Base-by-base conservation (phyloP, 1,284 basidiomycete species). In the Tremellales sp. region DNA sequence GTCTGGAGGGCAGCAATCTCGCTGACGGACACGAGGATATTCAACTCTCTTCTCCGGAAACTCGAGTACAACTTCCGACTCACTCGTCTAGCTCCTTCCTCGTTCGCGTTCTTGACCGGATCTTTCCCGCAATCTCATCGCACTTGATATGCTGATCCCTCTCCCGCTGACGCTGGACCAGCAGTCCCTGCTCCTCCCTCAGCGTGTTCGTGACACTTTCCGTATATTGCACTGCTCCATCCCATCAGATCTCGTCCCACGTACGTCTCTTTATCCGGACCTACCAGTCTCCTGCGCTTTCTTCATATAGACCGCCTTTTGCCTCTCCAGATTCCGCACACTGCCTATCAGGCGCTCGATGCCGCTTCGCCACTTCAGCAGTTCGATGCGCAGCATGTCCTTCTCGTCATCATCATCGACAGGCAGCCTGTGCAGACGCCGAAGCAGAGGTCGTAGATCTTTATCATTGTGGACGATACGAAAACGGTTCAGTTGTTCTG, bases 401-500 rank as follows among this genome's bases (percentile, higher is more conserved):
- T 32, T 53, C 43, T 66, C 67, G 12, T 40, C 16, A 18, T 39
- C 48, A 16, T 32, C 36, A 21, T 53, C 54, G 9, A 25, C 38
- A 10, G 62, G 49, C 5, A 67, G 48, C 5, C 57, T 48, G 39
- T 67, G 60, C 21, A 71, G 43, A 2, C 68, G 59, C 4, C 58
- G 58, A 7, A 59, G 36, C 26, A 71, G 52, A 1, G 60, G 48
- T 40, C 62, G 60, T 35, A 65, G 40, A 10, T 70, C 68, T 37
- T 58, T 43, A 40, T 71, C 68, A 12, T 61, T 46, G 49, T 71
- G 67, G 13, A 61, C 57, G 14, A 71, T 54, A 9, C 68, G 61
- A 42, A 52, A 71, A 8, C 65, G 60, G 45, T 66, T 71, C 12
- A 68, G 50, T n/a, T n/a, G n/a, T n/a, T n/a, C n/a, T n/a, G n/a